These are phyloP conservation scores for Aureobasidium uvarum DNA, from an alignment of 2,329 filamentous ascomycete genomes.

Conservation along the genomic window DNA sequence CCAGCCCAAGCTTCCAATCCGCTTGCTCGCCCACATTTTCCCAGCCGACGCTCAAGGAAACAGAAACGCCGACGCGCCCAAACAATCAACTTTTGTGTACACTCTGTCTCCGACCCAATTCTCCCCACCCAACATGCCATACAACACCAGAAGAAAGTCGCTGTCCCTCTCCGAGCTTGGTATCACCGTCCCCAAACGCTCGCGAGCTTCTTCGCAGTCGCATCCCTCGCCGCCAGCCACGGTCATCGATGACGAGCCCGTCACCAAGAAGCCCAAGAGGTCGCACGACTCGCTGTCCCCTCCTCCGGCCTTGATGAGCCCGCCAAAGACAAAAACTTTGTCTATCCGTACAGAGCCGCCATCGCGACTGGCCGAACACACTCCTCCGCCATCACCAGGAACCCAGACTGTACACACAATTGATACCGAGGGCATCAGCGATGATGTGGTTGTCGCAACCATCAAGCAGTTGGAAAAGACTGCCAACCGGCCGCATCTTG, in stretches of 20 bases:
- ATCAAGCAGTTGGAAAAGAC: conserved; percentile 86
- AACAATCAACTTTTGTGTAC: conserved; percentile 15
- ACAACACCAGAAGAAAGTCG: conserved; percentile 96
- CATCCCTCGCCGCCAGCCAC: conserved; percentile 61
- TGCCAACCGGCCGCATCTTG: conserved; percentile 86
- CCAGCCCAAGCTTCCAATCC: conserved; percentile 17
- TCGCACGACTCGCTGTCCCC: conserved; percentile 59
- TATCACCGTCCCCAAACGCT: conserved; percentile 71
- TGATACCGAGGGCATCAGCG: conserved; percentile 80
- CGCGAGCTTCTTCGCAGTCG: conserved; percentile 39
- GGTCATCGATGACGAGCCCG: conserved; percentile 59
- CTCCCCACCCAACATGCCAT: conserved; percentile 64
- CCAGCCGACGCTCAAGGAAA: conserved; percentile 18
- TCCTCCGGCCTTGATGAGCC: conserved; percentile 42
- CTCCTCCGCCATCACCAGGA: conserved; percentile 74
- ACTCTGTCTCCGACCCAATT: neutral
- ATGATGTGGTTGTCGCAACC: conserved; percentile 91
- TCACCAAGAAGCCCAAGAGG: conserved; percentile 66
- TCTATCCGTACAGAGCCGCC: conserved; percentile 52
- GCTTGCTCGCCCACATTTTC: conserved; percentile 24
- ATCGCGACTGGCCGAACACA: conserved; percentile 59
- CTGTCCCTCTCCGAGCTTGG: conserved; percentile 89
- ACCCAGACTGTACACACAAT: conserved; percentile 56
- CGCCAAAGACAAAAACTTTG: conserved; percentile 45
- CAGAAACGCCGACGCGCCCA: conserved; percentile 24